Percentiles rank a stretch among this genome's conserved stretches.
phyloP scores from a whole-genome alignment of 768 basidiomycete genomes.

The Amanita pallidorosea region DNA sequence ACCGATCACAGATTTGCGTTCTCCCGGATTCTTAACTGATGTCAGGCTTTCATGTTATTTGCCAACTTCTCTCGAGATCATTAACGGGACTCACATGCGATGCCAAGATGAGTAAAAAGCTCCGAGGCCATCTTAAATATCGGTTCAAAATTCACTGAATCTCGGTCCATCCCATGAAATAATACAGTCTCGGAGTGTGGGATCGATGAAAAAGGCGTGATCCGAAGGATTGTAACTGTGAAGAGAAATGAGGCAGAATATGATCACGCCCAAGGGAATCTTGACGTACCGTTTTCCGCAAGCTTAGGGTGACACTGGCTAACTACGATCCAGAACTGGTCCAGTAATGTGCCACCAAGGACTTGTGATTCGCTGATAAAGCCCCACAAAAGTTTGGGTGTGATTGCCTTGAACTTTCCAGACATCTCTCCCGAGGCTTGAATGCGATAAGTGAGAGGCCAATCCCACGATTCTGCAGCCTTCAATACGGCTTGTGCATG shows the following conservation, averaged over 20 bases:
- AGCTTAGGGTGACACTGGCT: slow-evolving; percentile 12
- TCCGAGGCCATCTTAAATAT: slow-evolving; percentile 6
- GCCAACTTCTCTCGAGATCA: not conserved
- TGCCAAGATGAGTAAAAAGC: slow-evolving; percentile 7
- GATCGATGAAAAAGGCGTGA: slow-evolving; percentile 8
- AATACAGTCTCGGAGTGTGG: slow-evolving; percentile 8
- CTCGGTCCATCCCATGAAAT: slow-evolving; percentile 9
- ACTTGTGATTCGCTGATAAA: slow-evolving; percentile 11
- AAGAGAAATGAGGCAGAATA: not conserved
- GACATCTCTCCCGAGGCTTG: slow-evolving; percentile 1
- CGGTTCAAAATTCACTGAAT: slow-evolving; percentile 5
- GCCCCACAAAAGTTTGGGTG: slow-evolving; percentile 8
- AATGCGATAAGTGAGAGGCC: slow-evolving; percentile 11
- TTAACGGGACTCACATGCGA: slow-evolving; percentile 3
- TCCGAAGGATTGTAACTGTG: slow-evolving; percentile 9
- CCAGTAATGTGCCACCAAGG: slow-evolving; percentile 11
- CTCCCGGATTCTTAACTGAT: not conserved
- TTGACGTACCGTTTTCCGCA: slow-evolving; percentile 11
- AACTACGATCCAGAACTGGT: slow-evolving; percentile 10
- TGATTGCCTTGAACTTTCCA: slow-evolving; percentile 8
- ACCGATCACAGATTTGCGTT: not conserved
- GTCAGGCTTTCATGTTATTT: not conserved
- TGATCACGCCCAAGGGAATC: not conserved
- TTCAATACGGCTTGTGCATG: slow-evolving; percentile 12
- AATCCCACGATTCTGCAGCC: slow-evolving; percentile 11